These are phyloP conservation scores for Globisporangium acanthophoron DNA, from an alignment of 352 stramenopile species.

Conservation along the genomic window DNA sequence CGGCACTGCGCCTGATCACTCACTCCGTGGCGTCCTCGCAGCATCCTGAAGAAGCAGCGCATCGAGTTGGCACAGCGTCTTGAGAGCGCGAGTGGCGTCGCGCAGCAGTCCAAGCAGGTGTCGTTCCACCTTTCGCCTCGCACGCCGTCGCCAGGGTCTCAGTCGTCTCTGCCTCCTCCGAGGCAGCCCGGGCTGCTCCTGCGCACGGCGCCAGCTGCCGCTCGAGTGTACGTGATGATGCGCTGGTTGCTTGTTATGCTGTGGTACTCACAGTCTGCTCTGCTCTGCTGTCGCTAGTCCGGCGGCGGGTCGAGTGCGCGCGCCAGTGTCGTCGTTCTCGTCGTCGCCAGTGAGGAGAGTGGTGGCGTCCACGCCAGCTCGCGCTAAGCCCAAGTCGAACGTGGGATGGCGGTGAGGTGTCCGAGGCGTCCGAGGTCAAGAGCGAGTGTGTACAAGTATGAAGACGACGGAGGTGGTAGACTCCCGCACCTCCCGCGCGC, in stretches of 20 bases:
- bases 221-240: slow-evolving; percentile 32
- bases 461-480: neutral
- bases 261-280: neutral
- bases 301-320: slow-evolving; percentile 34
- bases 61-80: slow-evolving; percentile 8
- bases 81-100: slow-evolving; percentile 3
- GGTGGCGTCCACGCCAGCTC: slow-evolving; percentile 23
- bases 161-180: slow-evolving; percentile 8
- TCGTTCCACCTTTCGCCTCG: slow-evolving; percentile 43
- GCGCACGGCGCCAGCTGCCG: slow-evolving; percentile 18
- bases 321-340: slow-evolving; percentile 22
- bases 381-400: slow-evolving; percentile 56
- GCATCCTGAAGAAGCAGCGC: slow-evolving; percentile 69
- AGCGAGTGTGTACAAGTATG: neutral
- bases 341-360: slow-evolving; percentile 23
- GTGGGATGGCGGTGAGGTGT: slow-evolving; percentile 40
- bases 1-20: slow-evolving; percentile 4
- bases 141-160: slow-evolving; percentile 1
- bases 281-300: slow-evolving; percentile 15
- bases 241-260: too few relatives aligned
- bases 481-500: neutral
- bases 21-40: slow-evolving; percentile 14
- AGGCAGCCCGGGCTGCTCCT: slow-evolving; percentile 23
- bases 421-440: neutral
- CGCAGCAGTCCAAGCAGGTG: slow-evolving; percentile 46